Percentiles rank a stretch among this genome's conserved stretches.
Evolutionary conservation across 495 filamentous ascomycete genomes (phyloP).

Genomic region (Xylaria bambusicola): DNA sequence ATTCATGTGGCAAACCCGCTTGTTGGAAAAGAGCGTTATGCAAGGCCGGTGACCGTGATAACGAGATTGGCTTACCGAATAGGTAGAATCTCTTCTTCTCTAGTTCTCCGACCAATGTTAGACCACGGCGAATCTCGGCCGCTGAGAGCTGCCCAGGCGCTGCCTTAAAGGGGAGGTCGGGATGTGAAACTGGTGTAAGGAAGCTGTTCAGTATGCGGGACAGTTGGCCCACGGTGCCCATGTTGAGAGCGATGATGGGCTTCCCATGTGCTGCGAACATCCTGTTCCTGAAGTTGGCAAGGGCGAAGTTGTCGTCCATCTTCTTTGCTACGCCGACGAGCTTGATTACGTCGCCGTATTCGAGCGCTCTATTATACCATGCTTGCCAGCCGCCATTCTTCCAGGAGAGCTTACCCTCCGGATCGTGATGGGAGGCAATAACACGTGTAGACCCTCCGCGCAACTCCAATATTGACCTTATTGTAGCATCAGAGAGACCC

Average conservation of each 20-base stretch:
- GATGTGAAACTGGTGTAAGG: constrained; percentile 95
- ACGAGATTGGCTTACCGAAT: constrained; percentile 80
- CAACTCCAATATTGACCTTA: constrained; percentile 55
- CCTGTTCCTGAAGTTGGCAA: constrained; percentile 79
- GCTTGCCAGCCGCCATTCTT: constrained; percentile 83
- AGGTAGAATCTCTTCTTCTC: constrained; percentile 77
- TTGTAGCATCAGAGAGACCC: constrained; percentile 67
- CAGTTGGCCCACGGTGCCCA: constrained; percentile 85
- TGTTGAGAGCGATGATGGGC: constrained; percentile 93
- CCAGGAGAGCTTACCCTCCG: constrained; percentile 78
- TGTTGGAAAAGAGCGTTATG: constrained; percentile 85
- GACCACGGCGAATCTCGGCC: constrained; percentile 77
- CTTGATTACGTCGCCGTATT: constrained; percentile 91
- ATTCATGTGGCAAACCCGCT: constrained; percentile 84
- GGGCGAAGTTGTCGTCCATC: constrained; percentile 81
- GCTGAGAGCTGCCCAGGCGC: constrained; percentile 94
- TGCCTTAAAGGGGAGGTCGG: constrained; percentile 83
- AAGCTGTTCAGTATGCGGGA: constrained; percentile 88
- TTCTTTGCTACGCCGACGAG: constrained; percentile 80
- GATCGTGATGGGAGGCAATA: constrained; percentile 95
- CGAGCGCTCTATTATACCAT: constrained; percentile 82
- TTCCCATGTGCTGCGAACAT: constrained; percentile 69
- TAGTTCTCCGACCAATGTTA: constrained; percentile 80
- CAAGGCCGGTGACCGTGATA: constrained; percentile 80
- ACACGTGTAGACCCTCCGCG: constrained; percentile 75